A percentile compares a stretch with the other conserved stretches of the same genome.
Evolutionary conservation across 768 basidiomycete species (phyloP).

Genomic region (Suillus ampliporus): DNA sequence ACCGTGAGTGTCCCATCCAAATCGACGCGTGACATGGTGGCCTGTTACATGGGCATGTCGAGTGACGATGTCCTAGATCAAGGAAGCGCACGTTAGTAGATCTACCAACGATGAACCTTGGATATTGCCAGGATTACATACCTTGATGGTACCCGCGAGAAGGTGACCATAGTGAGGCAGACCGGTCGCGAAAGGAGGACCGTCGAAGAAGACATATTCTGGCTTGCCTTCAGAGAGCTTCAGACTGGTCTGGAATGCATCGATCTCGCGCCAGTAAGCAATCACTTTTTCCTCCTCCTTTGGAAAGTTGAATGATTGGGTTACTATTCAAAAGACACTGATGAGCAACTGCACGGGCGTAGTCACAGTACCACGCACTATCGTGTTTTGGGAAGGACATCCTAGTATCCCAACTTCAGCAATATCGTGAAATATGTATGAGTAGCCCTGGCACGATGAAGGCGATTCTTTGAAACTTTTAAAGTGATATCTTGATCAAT

Average conservation of each 20-base stretch:
- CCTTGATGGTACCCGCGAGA: conserved; percentile 93
- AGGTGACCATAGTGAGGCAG: conserved; percentile 96
- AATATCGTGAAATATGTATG: not conserved
- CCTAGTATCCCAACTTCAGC: conserved; percentile 12
- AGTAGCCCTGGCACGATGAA: not conserved
- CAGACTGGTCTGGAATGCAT: conserved; percentile 94
- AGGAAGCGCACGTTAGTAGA: conserved; percentile 7
- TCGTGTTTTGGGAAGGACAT: conserved; percentile 79
- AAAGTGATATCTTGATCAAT: conserved; percentile 1
- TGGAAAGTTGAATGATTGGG: conserved; percentile 79
- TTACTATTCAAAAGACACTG: conserved; percentile 52
- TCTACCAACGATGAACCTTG: conserved; percentile 11
- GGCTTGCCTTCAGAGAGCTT: conserved; percentile 92
- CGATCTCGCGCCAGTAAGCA: conserved; percentile 93
- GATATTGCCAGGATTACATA: conserved; percentile 36
- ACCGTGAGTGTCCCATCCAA: conserved; percentile 99
- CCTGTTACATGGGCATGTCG: conserved; percentile 94
- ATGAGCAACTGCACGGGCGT: conserved; percentile 5
- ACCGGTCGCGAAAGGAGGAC: conserved; percentile 96
- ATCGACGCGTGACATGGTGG: conserved; percentile 89
- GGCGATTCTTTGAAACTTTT: conserved; percentile 1
- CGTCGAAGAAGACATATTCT: conserved; percentile 95
- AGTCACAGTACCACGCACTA: conserved; percentile 50
- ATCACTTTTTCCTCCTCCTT: conserved; percentile 91
- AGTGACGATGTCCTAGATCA: conserved; percentile 91